Base-by-base conservation (phyloP, 345 rosid species). In the Nephelium lappaceum region DNA sequence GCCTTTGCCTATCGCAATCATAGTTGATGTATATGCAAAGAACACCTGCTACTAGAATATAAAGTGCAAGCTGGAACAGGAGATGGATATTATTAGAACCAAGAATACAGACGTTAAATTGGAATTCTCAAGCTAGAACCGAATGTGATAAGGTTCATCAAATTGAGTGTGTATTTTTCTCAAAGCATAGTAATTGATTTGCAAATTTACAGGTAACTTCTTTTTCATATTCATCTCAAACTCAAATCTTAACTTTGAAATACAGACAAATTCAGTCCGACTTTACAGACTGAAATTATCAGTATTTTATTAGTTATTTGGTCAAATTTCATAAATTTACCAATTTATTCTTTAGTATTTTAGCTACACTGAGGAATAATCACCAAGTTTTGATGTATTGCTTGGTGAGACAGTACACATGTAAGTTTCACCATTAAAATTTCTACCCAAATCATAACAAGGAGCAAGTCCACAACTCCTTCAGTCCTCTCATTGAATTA, bases 1-100 rank as follows among this genome's bases (percentile, higher is more conserved):
- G 99, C 78, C 98, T 93, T 84, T 97, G 99, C 85, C 98, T 89
- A 79, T 97, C 98, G 70, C 99, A 97, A 75, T 97, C 99, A 78
- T 94, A 97, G 89, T 97, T 97, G 87, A 97, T 82, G 81, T 91
- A 97, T 81, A 92, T 86, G 91, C 98, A 97, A 74, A 97, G 94
- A 83, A 93, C 23, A 69, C 99, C 99, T 2, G 98, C 95, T 24
- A 77, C 86, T 19, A 97, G 81, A 81, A 94, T 94, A 82, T 80
- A 93, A 41, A 94, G 80, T 69, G 98, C 92, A 76, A 94, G 94
- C 98, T 97, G 88, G 80, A 78, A 81, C 72, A 80, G 41, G 19
- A 60, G 63, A 77, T 18, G 38, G 45, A 70, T 55, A 75, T 5
- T 42, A 76, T 84, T 73, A 84, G 80, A 75, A 69, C 24, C 65